Conservation (phyloP, 257 asterid species). For the Craterostigma plantagineum region DNA sequence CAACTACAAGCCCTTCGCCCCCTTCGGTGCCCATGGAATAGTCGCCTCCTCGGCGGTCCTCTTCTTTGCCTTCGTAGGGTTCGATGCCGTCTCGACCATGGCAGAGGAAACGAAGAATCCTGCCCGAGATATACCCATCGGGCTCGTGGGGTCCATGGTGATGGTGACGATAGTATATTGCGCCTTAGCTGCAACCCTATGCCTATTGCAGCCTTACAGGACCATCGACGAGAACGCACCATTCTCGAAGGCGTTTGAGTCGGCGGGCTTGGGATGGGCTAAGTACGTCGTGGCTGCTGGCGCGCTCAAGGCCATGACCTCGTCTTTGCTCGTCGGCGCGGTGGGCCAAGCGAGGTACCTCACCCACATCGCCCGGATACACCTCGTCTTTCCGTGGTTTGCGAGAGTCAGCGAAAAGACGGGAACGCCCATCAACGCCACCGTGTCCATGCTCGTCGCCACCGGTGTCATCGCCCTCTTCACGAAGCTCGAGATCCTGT, state of each 20-base stretch:
- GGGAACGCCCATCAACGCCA: constrained; percentile 16
- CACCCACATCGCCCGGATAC: constrained; percentile 17
- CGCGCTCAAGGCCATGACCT: constrained; percentile 18
- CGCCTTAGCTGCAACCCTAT: constrained; percentile 5
- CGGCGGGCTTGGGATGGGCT: constrained; percentile 18
- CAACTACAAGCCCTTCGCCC: constrained; percentile 12
- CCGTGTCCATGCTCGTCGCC: constrained; percentile 11
- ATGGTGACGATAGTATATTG: constrained; percentile 13
- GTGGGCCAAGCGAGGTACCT: too few relatives aligned
- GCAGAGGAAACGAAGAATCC: constrained; percentile 21
- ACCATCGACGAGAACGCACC: constrained; percentile 10
- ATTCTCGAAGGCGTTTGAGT: constrained; percentile 10
- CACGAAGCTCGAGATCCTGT: constrained; percentile 11
- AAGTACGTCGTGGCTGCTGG: constrained; percentile 16
- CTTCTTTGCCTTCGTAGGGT: constrained; percentile 15
- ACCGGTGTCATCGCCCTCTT: constrained; percentile 15
- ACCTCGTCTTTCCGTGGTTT: constrained; percentile 18
- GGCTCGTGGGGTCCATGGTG: constrained; percentile 18
- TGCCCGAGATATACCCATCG: constrained; percentile 13
- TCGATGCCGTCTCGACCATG: constrained; percentile 18
- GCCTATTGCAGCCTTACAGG: constrained; percentile 9
- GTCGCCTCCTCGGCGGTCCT: constrained; percentile 14
- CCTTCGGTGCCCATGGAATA: constrained; percentile 10
- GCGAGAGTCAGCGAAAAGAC: constrained; percentile 12
- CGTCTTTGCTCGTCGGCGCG: constrained; percentile 11